A percentile compares a stretch with the other conserved stretches of the same genome.
Conservation (phyloP, 495 filamentous ascomycete genomes). For the Amorphotheca resinae region DNA sequence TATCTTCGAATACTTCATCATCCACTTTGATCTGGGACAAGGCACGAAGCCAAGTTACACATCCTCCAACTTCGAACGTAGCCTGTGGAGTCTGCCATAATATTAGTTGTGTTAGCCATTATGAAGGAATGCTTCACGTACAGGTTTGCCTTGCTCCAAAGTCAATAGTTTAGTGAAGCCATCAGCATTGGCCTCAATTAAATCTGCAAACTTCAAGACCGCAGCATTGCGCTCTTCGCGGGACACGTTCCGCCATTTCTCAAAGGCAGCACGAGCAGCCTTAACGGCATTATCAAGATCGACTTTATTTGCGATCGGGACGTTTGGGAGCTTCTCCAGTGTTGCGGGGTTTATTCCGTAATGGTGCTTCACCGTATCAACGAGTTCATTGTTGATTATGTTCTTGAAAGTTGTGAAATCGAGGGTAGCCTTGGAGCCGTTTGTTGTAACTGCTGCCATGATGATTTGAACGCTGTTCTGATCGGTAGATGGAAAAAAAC, state of each 20-base stretch:
- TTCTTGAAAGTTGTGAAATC: too few relatives aligned
- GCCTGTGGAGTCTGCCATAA: too few relatives aligned
- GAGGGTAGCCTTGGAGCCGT: too few relatives aligned
- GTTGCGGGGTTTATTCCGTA: slow-evolving; percentile 40
- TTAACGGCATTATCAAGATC: slow-evolving; percentile 43
- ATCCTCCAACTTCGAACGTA: not conserved
- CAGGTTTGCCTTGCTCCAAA: slow-evolving; percentile 46
- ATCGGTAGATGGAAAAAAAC: too few relatives aligned
- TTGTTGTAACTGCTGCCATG: too few relatives aligned
- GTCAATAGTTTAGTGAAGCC: slow-evolving; percentile 38
- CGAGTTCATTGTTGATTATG: too few relatives aligned
- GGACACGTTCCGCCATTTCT: slow-evolving; percentile 36
- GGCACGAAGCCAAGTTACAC: not conserved
- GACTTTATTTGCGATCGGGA: slow-evolving; percentile 36
- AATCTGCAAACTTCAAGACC: slow-evolving; percentile 30
- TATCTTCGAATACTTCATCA: slow-evolving; percentile 26
- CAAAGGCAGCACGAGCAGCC: slow-evolving; percentile 35
- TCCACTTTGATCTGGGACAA: slow-evolving; percentile 1
- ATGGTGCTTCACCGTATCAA: too few relatives aligned
- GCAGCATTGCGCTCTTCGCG: slow-evolving; percentile 36
- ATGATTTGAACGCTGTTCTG: too few relatives aligned
- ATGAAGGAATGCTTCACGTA: not conserved
- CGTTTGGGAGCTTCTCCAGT: slow-evolving; percentile 26
- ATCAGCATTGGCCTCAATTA: slow-evolving; percentile 29
- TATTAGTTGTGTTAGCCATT: too few relatives aligned